Conservation (phyloP, 768 basidiomycete species). For the Tephrocybe sp. region DNA sequence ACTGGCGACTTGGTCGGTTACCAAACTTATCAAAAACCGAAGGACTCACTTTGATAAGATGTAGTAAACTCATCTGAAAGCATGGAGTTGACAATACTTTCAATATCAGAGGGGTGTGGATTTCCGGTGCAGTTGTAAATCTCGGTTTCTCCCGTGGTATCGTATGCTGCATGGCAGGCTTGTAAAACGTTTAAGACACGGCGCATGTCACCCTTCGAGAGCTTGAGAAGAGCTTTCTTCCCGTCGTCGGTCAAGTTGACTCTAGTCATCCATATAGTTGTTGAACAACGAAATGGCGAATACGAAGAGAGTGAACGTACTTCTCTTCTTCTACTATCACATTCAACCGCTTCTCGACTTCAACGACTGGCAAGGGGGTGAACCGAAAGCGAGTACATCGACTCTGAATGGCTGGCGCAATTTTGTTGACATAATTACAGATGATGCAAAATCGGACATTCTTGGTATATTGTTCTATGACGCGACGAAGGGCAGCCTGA, state of each 20-base stretch:
- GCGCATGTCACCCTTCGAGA: conserved; percentile 98
- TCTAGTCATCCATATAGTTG: conserved; percentile 37
- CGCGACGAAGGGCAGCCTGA: conserved; percentile 92
- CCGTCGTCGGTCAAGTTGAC: conserved; percentile 87
- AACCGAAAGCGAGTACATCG: conserved; percentile 98
- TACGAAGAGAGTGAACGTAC: conserved; percentile 40
- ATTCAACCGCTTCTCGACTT: conserved; percentile 82
- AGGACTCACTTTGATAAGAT: conserved; percentile 68
- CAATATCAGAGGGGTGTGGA: conserved; percentile 94
- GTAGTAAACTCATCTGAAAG: conserved; percentile 94
- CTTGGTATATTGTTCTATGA: conserved; percentile 98
- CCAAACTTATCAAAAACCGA: neutral
- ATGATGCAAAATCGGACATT: conserved; percentile 99
- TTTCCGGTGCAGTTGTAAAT: conserved; percentile 97
- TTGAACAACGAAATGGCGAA: neutral
- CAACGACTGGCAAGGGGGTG: conserved; percentile 80
- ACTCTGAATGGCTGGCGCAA: conserved; percentile 96
- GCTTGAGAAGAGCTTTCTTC: conserved; percentile 82
- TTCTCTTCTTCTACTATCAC: conserved; percentile 80
- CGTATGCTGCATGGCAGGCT: conserved; percentile 97
- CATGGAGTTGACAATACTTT: conserved; percentile 93
- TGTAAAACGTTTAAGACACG: conserved; percentile 94
- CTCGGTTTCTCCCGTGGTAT: conserved; percentile 81
- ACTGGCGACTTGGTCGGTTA: conserved; percentile 33
- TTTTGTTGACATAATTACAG: conserved; percentile 99